Evolutionary conservation across 768 basidiomycete genomes (phyloP), one percentile per base, ranked within the genome.

Genomic region (Termitomyces sp.): DNA sequence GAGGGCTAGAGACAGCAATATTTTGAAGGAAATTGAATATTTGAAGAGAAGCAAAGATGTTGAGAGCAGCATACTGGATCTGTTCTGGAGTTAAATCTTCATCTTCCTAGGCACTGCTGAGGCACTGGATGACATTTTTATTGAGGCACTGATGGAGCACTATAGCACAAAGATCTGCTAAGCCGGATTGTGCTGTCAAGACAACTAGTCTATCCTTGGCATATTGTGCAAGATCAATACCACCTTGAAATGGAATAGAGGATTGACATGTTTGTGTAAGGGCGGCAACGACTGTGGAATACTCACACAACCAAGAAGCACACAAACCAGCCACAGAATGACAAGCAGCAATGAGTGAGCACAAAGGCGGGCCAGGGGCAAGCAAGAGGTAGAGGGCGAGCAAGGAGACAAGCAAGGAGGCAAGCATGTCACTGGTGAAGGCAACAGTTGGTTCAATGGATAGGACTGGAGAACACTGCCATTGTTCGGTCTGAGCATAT

Each of bases 141-240:
- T 31, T 35, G 25, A 73, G 51, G 55, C 59, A 27, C 38, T 55
- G 55, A 0, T 54, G 29, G 5, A 74, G 63, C 22, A 71, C 58
- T 1, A 39, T 18, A 20, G 66, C 70, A 43, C 58, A 66, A 1
- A 73, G 60, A 48, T 73, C 72, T 0, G 65, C 59, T 15, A 73
- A 63, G 22, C 69, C 49, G 22, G 57, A 48, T 42, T 55, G 60
- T 11, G 63, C 63, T 54, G 54, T 53, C 3, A 53, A 36, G 0
- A 61, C 42, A 4, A 65, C 23, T 2, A 57, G 47, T 9, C 63
- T 58, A 3, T 66, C 63, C 50, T 73, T 73, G 0, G 69, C 68
- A 44, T 62, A 50, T 2, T 47, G 47, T 15, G 60, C 69, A 50
- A 73, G 63, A 41, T 72, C 66, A 41, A 71, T 27, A 11, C 43